Percentiles rank a stretch among this genome's conserved stretches.
Evolutionary conservation across 1,139 yeast species (phyloP).

Genomic region (Geotrichum aggregatum): DNA sequence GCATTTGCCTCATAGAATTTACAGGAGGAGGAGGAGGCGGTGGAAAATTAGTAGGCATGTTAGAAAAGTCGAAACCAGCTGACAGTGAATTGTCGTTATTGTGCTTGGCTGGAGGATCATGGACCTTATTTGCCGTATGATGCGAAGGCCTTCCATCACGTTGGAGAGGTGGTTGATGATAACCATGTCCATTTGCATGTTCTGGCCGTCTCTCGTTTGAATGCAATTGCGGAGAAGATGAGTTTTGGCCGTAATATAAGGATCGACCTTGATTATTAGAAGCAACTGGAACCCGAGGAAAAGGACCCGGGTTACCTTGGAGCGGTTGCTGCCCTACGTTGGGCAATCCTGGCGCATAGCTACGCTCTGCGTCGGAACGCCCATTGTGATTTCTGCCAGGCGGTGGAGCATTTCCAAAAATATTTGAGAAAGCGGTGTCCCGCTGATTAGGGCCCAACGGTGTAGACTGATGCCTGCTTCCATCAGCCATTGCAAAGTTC

Average conservation of each 20-base stretch:
- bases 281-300: conserved; percentile 1
- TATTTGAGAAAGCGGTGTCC: conserved; percentile 39
- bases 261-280: background rate
- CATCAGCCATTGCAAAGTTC: conserved; percentile 17
- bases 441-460: conserved; percentile 28
- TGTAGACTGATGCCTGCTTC: conserved; percentile 11
- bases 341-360: conserved; percentile 14
- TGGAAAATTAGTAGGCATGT: conserved; percentile 1
- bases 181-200: background rate
- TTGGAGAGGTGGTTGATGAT: conserved; percentile 2
- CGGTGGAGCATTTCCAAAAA: conserved; percentile 41
- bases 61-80: conserved; percentile 18
- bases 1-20: conserved; percentile 8
- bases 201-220: background rate
- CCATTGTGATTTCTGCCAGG: conserved; percentile 28
- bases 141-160: background rate
- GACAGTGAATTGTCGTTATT: conserved; percentile 9
- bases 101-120: conserved; percentile 3
- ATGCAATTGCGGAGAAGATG: conserved; percentile 2
- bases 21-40: conserved; percentile 16
- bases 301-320: conserved; percentile 21
- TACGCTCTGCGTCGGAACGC: background rate
- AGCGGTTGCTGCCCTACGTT: conserved; percentile 24
- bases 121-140: background rate
- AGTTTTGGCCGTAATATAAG: background rate